A percentile compares a stretch with the other conserved stretches of the same genome.
These are phyloP conservation scores for Mycena metata DNA, from an alignment of 768 basidiomycete genomes.

Conservation along the genomic window DNA sequence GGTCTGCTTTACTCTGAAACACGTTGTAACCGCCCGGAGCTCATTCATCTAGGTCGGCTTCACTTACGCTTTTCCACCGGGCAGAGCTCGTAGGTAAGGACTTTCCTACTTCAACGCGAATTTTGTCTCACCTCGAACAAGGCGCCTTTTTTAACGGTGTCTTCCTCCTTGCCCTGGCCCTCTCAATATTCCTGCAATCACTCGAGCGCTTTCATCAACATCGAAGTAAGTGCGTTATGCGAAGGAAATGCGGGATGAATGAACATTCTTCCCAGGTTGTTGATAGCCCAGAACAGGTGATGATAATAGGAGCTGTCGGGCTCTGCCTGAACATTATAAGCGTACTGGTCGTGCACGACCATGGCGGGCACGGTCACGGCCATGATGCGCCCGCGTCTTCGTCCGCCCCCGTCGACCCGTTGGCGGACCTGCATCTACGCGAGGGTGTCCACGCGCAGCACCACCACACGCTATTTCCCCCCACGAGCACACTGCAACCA, in stretches of 20 bases:
- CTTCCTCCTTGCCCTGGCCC: conserved; percentile 64
- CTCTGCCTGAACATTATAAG: conserved; percentile 63
- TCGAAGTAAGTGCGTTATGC: conserved; percentile 43
- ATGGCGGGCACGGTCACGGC: conserved; percentile 52
- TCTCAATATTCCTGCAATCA: conserved; percentile 67
- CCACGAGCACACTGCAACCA: conserved; percentile 47
- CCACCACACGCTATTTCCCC: conserved; percentile 61
- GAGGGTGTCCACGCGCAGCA: conserved; percentile 54
- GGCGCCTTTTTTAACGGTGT: conserved; percentile 70
- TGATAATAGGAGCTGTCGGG: conserved; percentile 64
- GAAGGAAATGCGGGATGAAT: too few species aligned
- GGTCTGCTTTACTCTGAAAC: too few species aligned
- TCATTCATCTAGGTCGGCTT: conserved; percentile 59
- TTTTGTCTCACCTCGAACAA: conserved; percentile 36
- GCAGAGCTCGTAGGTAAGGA: conserved; percentile 65
- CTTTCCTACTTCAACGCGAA: conserved; percentile 22
- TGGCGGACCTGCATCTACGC: conserved; percentile 31
- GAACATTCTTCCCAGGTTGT: conserved; percentile 40
- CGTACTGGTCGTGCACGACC: conserved; percentile 65
- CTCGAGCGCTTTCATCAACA: conserved; percentile 66
- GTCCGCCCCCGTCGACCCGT: conserved; percentile 24
- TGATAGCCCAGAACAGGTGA: conserved; percentile 57
- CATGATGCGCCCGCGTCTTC: conserved; percentile 31
- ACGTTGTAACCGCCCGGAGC: too few species aligned
- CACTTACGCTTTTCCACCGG: conserved; percentile 69